Conservation (phyloP, 208 protist genomes). For the Acanthamoeba rhysodes region DNA sequence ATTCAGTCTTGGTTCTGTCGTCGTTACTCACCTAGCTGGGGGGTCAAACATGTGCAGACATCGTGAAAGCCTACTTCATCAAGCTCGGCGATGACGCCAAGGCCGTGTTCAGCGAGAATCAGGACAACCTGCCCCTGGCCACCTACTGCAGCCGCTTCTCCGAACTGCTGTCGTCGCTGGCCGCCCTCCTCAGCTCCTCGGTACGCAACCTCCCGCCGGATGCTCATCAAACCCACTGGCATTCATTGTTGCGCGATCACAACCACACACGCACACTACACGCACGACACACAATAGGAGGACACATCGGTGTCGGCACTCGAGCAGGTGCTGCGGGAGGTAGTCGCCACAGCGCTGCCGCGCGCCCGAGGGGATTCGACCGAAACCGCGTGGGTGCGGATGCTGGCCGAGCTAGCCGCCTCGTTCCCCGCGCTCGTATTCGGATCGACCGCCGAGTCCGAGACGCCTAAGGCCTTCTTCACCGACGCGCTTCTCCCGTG, state of each 20-base stretch:
- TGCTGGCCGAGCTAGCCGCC: constrained; percentile 16
- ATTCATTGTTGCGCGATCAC: neutral
- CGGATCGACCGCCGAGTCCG: neutral
- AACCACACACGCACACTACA: neutral
- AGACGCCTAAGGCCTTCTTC: neutral
- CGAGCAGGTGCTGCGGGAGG: constrained; percentile 46
- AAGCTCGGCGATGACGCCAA: constrained; percentile 39
- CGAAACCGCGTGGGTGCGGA: neutral
- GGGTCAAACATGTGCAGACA: neutral
- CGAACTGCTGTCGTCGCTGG: neutral
- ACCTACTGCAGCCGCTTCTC: constrained; percentile 57
- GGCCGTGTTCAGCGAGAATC: neutral
- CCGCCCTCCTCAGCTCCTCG: neutral
- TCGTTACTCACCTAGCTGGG: too few relatives aligned
- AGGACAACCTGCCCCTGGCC: neutral
- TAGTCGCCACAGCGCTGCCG: neutral
- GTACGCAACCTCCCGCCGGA: neutral
- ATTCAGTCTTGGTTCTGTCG: neutral
- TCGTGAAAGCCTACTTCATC: constrained; percentile 6
- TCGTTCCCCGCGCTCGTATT: constrained; percentile 39
- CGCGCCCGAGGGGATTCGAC: neutral
- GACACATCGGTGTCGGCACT: neutral
- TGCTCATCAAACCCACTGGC: too few relatives aligned
- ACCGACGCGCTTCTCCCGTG: neutral
- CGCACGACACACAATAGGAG: neutral